A percentile compares a stretch with the other conserved stretches of the same genome.
phyloP scores from a whole-genome alignment of 1,284 basidiomycete genomes.

The Ustilago crameri region DNA sequence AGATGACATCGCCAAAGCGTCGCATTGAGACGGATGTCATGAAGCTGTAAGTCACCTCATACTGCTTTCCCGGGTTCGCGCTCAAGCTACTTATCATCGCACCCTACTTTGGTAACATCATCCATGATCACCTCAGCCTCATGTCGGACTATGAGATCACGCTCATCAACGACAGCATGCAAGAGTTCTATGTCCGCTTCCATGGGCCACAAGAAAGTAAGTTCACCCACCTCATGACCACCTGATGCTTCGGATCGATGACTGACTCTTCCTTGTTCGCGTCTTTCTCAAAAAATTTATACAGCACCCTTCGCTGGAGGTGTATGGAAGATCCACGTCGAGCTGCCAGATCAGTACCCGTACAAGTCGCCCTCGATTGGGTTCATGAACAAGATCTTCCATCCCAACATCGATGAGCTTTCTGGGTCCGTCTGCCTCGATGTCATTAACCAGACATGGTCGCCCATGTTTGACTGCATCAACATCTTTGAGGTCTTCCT shows the following conservation, averaged over 20 bases:
- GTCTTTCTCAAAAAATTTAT: too few species aligned
- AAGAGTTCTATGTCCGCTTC: slow-evolving; percentile 97
- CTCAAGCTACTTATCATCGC: too few species aligned
- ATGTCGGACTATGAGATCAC: slow-evolving; percentile 77
- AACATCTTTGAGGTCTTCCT: slow-evolving; percentile 99
- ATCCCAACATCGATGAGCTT: slow-evolving; percentile 97
- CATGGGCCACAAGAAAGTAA: slow-evolving; percentile 92
- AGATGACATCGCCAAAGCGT: slow-evolving; percentile 79
- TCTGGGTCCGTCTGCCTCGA: slow-evolving; percentile 62
- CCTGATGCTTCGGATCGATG: background rate
- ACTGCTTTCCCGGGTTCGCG: too few species aligned
- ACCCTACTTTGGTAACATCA: too few species aligned
- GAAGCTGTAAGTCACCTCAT: slow-evolving; percentile 81
- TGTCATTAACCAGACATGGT: slow-evolving; percentile 64
- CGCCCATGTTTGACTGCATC: slow-evolving; percentile 80
- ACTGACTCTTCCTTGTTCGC: background rate
- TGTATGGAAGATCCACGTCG: slow-evolving; percentile 99
- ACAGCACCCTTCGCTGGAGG: slow-evolving; percentile 93
- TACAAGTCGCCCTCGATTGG: slow-evolving; percentile 99
- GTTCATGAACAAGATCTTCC: slow-evolving; percentile 99
- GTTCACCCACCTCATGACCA: slow-evolving; percentile 69
- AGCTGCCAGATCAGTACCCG: slow-evolving; percentile 98
- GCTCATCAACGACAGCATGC: slow-evolving; percentile 97
- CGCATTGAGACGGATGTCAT: slow-evolving; percentile 99
- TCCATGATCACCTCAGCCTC: slow-evolving; percentile 53